Percentiles rank a stretch among this genome's conserved stretches.
These are phyloP conservation scores for Colletotrichum lentis DNA, from an alignment of 2,329 filamentous ascomycete species.

Conservation along the genomic window DNA sequence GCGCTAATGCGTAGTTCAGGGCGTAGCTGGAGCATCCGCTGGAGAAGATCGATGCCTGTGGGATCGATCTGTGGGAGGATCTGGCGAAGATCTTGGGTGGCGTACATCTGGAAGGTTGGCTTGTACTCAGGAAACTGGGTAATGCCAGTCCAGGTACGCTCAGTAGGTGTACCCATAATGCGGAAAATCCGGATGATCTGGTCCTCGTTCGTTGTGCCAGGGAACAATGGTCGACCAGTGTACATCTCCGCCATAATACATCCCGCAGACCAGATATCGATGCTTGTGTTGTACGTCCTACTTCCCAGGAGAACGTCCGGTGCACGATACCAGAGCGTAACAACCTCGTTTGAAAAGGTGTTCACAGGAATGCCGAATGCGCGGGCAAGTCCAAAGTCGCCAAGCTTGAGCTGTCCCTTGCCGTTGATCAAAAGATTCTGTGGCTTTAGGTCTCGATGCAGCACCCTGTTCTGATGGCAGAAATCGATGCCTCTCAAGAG, in stretches of 20 bases:
- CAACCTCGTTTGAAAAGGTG: constrained; percentile 97
- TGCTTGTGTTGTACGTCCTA: constrained; percentile 98
- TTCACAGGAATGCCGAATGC: constrained; percentile 98
- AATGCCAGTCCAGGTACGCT: constrained; percentile 95
- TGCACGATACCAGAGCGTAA: constrained; percentile 96
- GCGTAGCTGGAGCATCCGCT: constrained; percentile 89
- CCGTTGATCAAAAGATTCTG: constrained; percentile 96
- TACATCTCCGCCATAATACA: constrained; percentile 99
- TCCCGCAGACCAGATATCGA: constrained; percentile 98
- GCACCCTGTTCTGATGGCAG: constrained; percentile 95
- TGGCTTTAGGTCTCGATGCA: constrained; percentile 94
- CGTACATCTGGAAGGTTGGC: constrained; percentile 90
- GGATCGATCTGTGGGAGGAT: constrained; percentile 92
- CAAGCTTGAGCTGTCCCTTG: constrained; percentile 89
- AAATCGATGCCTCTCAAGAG: constrained; percentile 95
- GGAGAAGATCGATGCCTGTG: constrained; percentile 84
- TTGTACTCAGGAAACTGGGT: constrained; percentile 98
- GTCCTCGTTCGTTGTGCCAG: constrained; percentile 97
- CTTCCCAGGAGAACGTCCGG: constrained; percentile 94
- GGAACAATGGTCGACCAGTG: constrained; percentile 92
- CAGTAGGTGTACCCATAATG: constrained; percentile 96
- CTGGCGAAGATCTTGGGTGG: constrained; percentile 85
- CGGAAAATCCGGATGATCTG: constrained; percentile 97
- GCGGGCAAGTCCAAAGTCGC: constrained; percentile 91
- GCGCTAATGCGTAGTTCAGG: constrained; percentile 93